A percentile compares a stretch with the other conserved stretches of the same genome.
phyloP scores from a whole-genome alignment of 352 stramenopile species.

The Globisporangium camurandrum region DNA sequence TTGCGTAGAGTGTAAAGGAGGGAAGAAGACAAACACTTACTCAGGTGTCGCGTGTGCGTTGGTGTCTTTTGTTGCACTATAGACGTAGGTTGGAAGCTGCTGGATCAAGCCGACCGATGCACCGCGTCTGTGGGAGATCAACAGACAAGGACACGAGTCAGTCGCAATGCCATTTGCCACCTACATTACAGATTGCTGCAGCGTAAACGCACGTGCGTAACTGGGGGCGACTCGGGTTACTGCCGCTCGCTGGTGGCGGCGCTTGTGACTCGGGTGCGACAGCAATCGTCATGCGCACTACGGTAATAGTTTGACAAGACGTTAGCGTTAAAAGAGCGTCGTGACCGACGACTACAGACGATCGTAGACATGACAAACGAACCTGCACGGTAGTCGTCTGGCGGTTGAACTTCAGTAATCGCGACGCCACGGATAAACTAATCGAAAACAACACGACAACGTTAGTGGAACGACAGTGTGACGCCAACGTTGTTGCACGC shows the following conservation, averaged over 20 bases:
- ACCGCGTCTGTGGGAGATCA: slow-evolving; percentile 31
- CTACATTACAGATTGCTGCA: too few relatives aligned
- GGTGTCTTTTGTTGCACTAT: slow-evolving; percentile 39
- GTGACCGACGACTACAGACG: too few relatives aligned
- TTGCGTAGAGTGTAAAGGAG: too few relatives aligned
- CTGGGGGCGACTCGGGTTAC: slow-evolving; percentile 24
- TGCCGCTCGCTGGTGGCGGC: slow-evolving; percentile 12
- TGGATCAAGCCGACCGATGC: slow-evolving; percentile 59
- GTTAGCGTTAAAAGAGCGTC: too few relatives aligned
- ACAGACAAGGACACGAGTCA: not conserved
- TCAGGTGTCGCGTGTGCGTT: slow-evolving; percentile 39
- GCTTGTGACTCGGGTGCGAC: slow-evolving; percentile 20
- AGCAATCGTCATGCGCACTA: slow-evolving; percentile 55
- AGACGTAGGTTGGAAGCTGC: slow-evolving; percentile 78
- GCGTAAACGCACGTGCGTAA: slow-evolving; percentile 24
- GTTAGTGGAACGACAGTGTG: too few relatives aligned
- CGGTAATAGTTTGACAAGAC: not conserved
- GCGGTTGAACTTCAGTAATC: slow-evolving; percentile 24
- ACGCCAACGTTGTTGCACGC: not conserved
- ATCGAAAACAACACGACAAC: not conserved
- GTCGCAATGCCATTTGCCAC: too few relatives aligned
- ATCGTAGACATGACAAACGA: too few relatives aligned
- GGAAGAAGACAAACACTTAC: slow-evolving; percentile 27
- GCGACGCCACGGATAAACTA: slow-evolving; percentile 16
- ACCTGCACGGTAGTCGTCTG: slow-evolving; percentile 29